Evolutionary conservation across 805 yeast genomes (phyloP), one percentile per base, ranked within the genome.

Genomic region (Myxozyma vanderwaltii): DNA sequence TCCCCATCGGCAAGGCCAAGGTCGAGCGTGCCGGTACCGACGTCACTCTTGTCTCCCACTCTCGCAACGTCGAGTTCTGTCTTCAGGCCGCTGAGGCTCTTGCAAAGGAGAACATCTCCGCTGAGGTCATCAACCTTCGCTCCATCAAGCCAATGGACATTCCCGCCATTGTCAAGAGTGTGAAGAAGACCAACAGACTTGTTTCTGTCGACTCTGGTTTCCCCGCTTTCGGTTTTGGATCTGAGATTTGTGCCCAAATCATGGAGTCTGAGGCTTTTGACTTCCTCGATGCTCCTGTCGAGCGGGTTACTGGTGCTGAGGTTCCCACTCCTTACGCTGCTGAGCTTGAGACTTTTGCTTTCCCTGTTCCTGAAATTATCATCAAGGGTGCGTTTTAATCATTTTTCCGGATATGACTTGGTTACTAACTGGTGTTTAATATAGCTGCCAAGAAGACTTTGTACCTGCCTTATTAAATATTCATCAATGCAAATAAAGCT

Each of bases 261-360:
- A 91, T 94, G 97, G 99, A 94, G 80, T 85, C 95, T 59, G 97
- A 91, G 78, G 98, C 96, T 54, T 94, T 94, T 68, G 99, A 94
- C 78, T 89, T 91, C 84, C 84, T 94, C 73, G 99, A 94, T 78
- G 96, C 98, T 63, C 99, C 99, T 70, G 89, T 94, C 68, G 96
- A 87, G 80, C 90, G 99, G 82, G 92, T 91, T 71, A 94, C 99
- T 61, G 99, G 99, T 76, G 96, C 98, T 74, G 99, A 94, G 80
- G 97, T 91, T 33, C 99, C 99, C 77, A 94, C 99, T 69, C 99
- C 99, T 67, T 94, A 94, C 75, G 96, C 97, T 70, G 84, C 85
- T 77, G 91, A 87, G 79, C 83, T 94, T 74, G 99, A 94, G 84
- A 95, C 88, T 79, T 89, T 94, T 74, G 97, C 98, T 57, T 94